Conservation (phyloP, 441 rosid genomes). For the Erodium chrysanthum region DNA sequence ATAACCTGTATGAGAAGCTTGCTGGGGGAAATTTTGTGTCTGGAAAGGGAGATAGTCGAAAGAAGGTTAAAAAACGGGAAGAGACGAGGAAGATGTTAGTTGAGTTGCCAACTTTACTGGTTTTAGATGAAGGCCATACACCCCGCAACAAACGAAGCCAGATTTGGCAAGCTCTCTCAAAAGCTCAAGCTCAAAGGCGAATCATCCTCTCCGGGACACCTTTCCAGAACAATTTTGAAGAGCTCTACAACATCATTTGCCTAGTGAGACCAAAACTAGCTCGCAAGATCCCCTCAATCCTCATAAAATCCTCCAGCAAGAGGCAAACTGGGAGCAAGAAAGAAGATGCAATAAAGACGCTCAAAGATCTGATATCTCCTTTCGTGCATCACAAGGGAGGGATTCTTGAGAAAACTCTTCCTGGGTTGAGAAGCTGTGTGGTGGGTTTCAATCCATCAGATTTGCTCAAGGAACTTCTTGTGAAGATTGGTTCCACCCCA, state of each 20-base stretch:
- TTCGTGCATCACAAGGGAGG: constrained; percentile 66
- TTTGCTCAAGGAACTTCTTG: constrained; percentile 42
- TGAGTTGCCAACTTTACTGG: constrained; percentile 41
- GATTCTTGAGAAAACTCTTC: constrained; percentile 47
- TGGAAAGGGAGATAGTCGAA: neutral
- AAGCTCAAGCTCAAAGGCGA: constrained; percentile 42
- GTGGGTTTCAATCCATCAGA: constrained; percentile 39
- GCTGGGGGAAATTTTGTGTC: neutral
- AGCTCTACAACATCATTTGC: constrained; percentile 46
- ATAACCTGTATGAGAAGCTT: constrained; percentile 40
- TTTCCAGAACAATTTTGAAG: constrained; percentile 68
- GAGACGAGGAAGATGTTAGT: constrained; percentile 32
- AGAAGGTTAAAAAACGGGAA: constrained; percentile 2
- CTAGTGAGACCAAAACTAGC: constrained; percentile 43
- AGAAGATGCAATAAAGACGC: constrained; percentile 17
- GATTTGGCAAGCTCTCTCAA: constrained; percentile 50
- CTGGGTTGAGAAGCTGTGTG: constrained; percentile 54
- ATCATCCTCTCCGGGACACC: constrained; percentile 76
- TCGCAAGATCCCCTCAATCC: constrained; percentile 17
- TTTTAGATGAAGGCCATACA: constrained; percentile 79
- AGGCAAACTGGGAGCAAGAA: constrained; percentile 25
- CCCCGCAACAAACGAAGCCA: constrained; percentile 49
- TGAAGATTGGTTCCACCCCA: constrained; percentile 12
- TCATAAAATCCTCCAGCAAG: neutral
- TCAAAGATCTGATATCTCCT: constrained; percentile 35